Evolutionary conservation across 257 asterid genomes (phyloP).

Genomic region (Mitragyna speciosa): DNA sequence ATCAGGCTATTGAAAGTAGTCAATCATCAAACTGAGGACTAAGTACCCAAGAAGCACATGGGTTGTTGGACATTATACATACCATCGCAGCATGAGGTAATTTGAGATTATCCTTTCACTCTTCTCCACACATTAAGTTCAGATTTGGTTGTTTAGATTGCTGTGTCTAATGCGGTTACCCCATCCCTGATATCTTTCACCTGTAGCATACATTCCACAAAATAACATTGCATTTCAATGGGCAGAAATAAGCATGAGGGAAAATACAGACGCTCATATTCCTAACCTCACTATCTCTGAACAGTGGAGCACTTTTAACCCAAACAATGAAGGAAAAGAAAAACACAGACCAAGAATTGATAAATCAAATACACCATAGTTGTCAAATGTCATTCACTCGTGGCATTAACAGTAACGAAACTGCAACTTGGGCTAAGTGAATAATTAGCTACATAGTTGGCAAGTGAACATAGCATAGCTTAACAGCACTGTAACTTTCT

Average conservation of each 20-base stretch:
- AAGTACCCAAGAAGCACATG: conserved; percentile 31
- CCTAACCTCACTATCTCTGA: not conserved
- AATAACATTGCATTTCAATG: not conserved
- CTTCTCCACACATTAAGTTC: conserved; percentile 5
- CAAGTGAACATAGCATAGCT: not conserved
- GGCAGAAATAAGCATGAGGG: not conserved
- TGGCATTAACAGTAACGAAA: not conserved
- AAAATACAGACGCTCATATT: not conserved
- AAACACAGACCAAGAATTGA: not conserved
- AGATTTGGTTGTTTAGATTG: conserved; percentile 12
- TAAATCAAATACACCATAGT: not conserved
- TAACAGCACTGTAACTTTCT: not conserved
- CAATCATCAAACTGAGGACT: not conserved
- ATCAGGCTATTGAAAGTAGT: not conserved
- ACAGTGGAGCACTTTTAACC: not conserved
- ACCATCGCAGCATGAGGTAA: conserved; percentile 18
- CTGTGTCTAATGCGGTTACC: conserved; percentile 3
- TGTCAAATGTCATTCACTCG: not conserved
- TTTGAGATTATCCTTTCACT: conserved; percentile 25
- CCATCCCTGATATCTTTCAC: not conserved
- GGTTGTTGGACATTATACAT: conserved; percentile 19
- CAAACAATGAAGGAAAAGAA: not conserved
- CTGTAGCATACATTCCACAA: not conserved
- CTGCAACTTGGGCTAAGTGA: not conserved
- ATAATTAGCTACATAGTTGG: not conserved